These are phyloP conservation scores for Coffea humblotiana DNA, from an alignment of 305 asterid species.

Conservation along the genomic window DNA sequence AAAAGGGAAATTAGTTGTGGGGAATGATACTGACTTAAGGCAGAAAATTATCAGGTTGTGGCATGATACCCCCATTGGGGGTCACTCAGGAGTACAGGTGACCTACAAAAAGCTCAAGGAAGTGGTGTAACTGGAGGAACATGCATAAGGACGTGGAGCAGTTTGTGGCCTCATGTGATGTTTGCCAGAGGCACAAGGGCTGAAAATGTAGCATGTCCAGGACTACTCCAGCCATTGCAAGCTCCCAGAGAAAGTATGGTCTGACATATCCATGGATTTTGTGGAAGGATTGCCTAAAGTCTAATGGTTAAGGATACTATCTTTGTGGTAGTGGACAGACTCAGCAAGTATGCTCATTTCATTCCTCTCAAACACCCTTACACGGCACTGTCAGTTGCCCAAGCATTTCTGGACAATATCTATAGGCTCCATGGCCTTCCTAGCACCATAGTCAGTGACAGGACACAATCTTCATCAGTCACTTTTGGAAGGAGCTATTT, in stretches of 20 bases:
- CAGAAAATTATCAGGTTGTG: too few relatives aligned
- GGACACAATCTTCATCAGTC: background rate
- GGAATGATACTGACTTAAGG: too few relatives aligned
- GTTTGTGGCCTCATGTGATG: accelerated
- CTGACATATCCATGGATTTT: background rate
- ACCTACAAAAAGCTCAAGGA: too few relatives aligned
- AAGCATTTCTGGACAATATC: background rate
- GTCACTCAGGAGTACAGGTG: too few relatives aligned
- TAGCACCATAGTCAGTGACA: background rate
- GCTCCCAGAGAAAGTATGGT: background rate
- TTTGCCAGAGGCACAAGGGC: background rate
- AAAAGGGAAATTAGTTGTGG: too few relatives aligned
- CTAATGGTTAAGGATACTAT: background rate
- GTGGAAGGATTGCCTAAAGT: background rate
- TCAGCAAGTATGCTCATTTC: background rate
- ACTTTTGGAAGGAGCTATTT: background rate
- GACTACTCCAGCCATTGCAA: background rate
- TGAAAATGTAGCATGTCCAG: background rate
- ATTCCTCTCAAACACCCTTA: background rate
- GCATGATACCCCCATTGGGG: too few relatives aligned
- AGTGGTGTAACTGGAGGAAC: too few relatives aligned
- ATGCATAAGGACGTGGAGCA: too few relatives aligned
- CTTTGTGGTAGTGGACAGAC: background rate
- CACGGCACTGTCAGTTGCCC: accelerated
- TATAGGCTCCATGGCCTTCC: background rate